Evolutionary conservation across 176 grass and related monocot genomes (phyloP), one percentile per base, ranked within the genome.

Genomic region (Dactylis glomerata): DNA sequence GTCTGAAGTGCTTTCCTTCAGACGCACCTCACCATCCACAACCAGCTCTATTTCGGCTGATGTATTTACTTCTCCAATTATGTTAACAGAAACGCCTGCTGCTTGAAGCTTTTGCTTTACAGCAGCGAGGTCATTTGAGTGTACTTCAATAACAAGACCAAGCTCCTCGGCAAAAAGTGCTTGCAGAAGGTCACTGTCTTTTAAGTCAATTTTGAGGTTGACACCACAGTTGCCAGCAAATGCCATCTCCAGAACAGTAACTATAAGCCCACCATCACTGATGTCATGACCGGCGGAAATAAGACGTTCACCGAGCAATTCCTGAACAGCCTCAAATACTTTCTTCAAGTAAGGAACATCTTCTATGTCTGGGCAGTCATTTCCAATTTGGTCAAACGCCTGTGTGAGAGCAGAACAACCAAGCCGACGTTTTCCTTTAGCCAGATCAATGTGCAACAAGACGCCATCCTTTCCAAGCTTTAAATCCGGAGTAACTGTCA

Each of bases 211-310:
- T 61, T 93, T 83, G 68, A 98, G 85, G n/a, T 90, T 87, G 56
- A 93, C 12, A 76, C 96, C 93, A 67, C 82, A 93, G 56, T 98
- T 98, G 52, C 96, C 93, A 68, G 92, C 89, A 89, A 98, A 98
- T 74, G 96, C 81, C 96, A 98, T 98, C 84, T 95, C 96, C 76
- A 98, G 87, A 81, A 92, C 41, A 78, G 84, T 79, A 79, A 98
- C 89, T 78, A 95, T 86, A 83, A 98, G 85, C 3, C 96, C 93
- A 40, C 93, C 96, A 83, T 98, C 91, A 57, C 96, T 98, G 38
- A 95, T 90, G 66, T 98, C 96, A 91, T 97, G 95, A 19, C 90
- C 95, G 6, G 88, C 86, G n/a, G 92, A 97, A 77, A 97, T 97
- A 81, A 97, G 82, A n/a, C 55, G 57, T 64, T 94, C 75, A 74